Percentiles rank a stretch among this genome's conserved stretches.
These are phyloP conservation scores for Rubus idaeus DNA, from an alignment of 306 rosid species.

Conservation along the genomic window DNA sequence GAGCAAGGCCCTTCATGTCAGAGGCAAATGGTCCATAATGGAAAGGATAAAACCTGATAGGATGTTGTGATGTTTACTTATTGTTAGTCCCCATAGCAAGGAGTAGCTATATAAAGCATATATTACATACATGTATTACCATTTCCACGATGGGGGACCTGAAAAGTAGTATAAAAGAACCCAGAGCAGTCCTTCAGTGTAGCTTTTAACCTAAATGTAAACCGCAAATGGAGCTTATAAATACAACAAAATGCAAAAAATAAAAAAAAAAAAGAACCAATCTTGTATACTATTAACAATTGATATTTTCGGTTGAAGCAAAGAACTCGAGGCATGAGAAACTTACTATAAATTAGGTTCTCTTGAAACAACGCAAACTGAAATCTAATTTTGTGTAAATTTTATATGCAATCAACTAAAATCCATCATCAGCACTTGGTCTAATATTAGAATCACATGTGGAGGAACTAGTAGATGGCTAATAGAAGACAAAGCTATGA, in stretches of 20 bases:
- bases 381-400: not conserved
- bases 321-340: not conserved
- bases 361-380: not conserved
- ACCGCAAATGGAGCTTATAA: not conserved
- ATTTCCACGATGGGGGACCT: constrained; percentile 58
- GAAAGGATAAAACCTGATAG: constrained; percentile 53
- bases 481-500: not conserved
- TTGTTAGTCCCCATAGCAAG: too few species aligned
- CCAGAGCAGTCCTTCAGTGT: constrained; percentile 63
- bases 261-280: not conserved
- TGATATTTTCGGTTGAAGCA: too few species aligned
- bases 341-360: not conserved
- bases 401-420: not conserved
- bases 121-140: constrained; percentile 28
- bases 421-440: not conserved
- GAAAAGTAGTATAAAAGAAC: constrained; percentile 54
- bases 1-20: constrained; percentile 49
- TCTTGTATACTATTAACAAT: not conserved
- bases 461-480: not conserved
- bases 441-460: too few species aligned
- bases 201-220: constrained; percentile 40
- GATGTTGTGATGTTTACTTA: too few species aligned
- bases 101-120: too few species aligned
- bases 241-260: not conserved
- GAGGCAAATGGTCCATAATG: constrained; percentile 61